These are phyloP conservation scores for Elsinoe fawcettii DNA, from an alignment of 2,329 filamentous ascomycete species.

Conservation along the genomic window DNA sequence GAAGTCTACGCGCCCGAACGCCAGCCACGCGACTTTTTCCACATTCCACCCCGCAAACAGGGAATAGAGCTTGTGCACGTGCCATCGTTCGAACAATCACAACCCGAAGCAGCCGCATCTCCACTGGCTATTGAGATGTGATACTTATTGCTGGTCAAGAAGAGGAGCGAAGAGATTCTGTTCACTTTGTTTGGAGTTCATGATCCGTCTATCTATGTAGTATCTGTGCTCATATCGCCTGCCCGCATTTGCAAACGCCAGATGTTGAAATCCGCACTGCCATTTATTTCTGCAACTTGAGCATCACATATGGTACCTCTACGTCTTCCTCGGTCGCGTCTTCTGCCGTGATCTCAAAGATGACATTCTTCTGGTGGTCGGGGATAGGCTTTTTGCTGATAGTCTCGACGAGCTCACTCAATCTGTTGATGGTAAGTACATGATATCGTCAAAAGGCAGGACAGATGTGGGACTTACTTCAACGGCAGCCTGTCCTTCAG, in stretches of 20 bases:
- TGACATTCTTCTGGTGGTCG: slow-evolving; percentile 85
- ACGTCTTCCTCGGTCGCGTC: slow-evolving; percentile 87
- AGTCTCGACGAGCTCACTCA: slow-evolving; percentile 78
- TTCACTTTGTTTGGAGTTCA: background rate
- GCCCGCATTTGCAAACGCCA: background rate
- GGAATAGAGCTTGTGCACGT: background rate
- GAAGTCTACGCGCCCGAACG: background rate
- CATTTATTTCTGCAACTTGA: slow-evolving; percentile 54
- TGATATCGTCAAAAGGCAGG: background rate
- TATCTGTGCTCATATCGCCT: background rate
- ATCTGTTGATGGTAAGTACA: slow-evolving; percentile 42
- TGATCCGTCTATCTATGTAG: slow-evolving; percentile 3
- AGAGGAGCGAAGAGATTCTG: background rate
- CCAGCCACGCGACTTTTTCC: slow-evolving; percentile 1
- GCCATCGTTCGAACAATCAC: background rate
- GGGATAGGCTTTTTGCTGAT: slow-evolving; percentile 91
- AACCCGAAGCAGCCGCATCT: background rate
- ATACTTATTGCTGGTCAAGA: too few relatives aligned
- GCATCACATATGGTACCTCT: slow-evolving; percentile 93
- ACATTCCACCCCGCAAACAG: slow-evolving; percentile 1
- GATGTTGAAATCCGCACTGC: background rate
- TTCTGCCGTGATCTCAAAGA: slow-evolving; percentile 92
- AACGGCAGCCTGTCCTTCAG: slow-evolving; percentile 73
- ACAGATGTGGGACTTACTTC: slow-evolving; percentile 45
- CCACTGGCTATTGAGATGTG: too few relatives aligned